These are phyloP conservation scores for Wickerhamia fluorescens DNA, from an alignment of 805 yeast species.

Conservation along the genomic window DNA sequence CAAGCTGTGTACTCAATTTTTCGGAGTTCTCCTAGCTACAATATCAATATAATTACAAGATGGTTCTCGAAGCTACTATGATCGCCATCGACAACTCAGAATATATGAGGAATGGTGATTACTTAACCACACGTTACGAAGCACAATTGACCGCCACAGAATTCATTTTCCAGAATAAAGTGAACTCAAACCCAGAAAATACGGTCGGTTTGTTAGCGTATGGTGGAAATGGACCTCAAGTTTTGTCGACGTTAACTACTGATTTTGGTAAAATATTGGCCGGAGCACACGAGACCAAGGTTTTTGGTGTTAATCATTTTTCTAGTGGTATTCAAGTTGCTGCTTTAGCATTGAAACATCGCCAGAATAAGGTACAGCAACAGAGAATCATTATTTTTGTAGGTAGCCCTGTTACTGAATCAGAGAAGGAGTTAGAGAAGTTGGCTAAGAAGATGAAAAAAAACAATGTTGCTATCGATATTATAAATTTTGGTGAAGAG, in stretches of 20 bases:
- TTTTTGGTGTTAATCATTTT: slow-evolving; percentile 62
- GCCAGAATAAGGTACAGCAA: slow-evolving; percentile 87
- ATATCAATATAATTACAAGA: slow-evolving; percentile 22
- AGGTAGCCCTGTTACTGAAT: slow-evolving; percentile 74
- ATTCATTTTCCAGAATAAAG: slow-evolving; percentile 76
- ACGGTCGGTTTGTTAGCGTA: slow-evolving; percentile 87
- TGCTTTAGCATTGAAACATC: slow-evolving; percentile 82
- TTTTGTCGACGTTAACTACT: slow-evolving; percentile 79
- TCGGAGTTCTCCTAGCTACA: not conserved
- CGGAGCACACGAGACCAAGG: slow-evolving; percentile 74
- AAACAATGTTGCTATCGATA: slow-evolving; percentile 83
- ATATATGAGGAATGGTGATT: slow-evolving; percentile 93
- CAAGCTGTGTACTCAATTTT: too few relatives aligned
- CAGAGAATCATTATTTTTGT: slow-evolving; percentile 88
- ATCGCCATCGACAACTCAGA: slow-evolving; percentile 93
- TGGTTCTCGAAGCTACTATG: slow-evolving; percentile 97
- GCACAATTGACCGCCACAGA: slow-evolving; percentile 92
- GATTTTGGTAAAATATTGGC: slow-evolving; percentile 81
- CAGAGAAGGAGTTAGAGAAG: slow-evolving; percentile 65
- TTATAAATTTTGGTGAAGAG: slow-evolving; percentile 90
- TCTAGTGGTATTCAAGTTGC: slow-evolving; percentile 90
- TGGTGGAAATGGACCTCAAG: slow-evolving; percentile 80
- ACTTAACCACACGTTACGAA: slow-evolving; percentile 76
- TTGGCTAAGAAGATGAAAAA: slow-evolving; percentile 91
- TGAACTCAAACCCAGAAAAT: slow-evolving; percentile 86